Conservation (phyloP, 2,329 filamentous ascomycete species). For the Thielaviopsis punctulata region DNA sequence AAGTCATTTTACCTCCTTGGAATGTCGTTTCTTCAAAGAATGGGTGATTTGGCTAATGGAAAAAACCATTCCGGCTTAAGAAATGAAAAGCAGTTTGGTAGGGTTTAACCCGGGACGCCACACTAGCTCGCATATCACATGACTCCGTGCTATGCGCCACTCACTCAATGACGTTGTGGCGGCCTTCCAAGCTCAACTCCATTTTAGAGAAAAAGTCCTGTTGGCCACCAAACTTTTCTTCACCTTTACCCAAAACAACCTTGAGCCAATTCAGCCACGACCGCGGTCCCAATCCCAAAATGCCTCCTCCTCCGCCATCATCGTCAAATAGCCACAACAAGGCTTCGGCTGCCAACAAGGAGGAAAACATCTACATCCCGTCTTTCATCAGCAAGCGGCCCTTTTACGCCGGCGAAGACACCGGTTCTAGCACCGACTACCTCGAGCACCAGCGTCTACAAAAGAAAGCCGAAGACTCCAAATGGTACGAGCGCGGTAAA, state of each 20-base stretch:
- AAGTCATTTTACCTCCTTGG: too few relatives aligned
- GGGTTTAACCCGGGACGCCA: too few relatives aligned
- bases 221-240: too few relatives aligned
- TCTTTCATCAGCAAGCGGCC: slow-evolving; percentile 96
- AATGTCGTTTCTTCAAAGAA: too few relatives aligned
- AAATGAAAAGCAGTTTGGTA: too few relatives aligned
- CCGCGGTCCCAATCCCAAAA: background rate
- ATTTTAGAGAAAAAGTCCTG: too few relatives aligned
- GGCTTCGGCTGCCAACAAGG: slow-evolving; percentile 40
- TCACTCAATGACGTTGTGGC: too few relatives aligned
- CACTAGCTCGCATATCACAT: too few relatives aligned
- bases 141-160: too few relatives aligned
- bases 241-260: background rate
- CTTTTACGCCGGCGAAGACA: slow-evolving; percentile 67
- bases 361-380: slow-evolving; percentile 97
- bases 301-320: background rate
- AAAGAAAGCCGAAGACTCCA: slow-evolving; percentile 32
- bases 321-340: slow-evolving; percentile 6
- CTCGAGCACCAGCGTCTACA: slow-evolving; percentile 89
- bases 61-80: too few relatives aligned
- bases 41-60: too few relatives aligned
- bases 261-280: background rate
- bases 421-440: slow-evolving; percentile 67
- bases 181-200: too few relatives aligned
- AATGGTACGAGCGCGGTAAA: slow-evolving; percentile 80